These are phyloP conservation scores for Sordariomycetes sp. DNA, from an alignment of 2,329 filamentous ascomycete genomes.

Conservation along the genomic window DNA sequence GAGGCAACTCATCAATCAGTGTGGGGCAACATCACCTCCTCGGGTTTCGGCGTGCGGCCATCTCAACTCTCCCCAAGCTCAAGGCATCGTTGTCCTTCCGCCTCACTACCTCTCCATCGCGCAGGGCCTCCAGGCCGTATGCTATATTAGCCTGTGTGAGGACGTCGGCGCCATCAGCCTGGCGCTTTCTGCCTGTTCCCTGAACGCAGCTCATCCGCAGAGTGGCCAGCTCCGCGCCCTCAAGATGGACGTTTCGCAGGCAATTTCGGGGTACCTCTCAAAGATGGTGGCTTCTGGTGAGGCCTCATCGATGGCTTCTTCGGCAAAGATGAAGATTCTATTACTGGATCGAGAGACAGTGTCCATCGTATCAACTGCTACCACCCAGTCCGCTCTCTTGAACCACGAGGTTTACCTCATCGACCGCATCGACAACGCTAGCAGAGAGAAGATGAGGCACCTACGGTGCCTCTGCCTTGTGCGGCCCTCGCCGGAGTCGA, in stretches of 20 bases:
- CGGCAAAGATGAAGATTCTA: conserved; percentile 96
- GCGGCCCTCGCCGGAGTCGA: conserved; percentile 80
- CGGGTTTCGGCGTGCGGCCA: background rate
- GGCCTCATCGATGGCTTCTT: conserved; percentile 47
- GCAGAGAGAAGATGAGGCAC: conserved; percentile 95
- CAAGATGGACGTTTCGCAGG: conserved; percentile 85
- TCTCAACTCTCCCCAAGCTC: background rate
- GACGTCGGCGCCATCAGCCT: background rate
- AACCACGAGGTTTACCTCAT: conserved; percentile 98
- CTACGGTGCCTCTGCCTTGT: conserved; percentile 87
- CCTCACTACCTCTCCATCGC: too few relatives aligned
- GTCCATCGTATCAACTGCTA: conserved; percentile 84
- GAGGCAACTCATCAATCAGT: background rate
- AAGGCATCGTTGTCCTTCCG: background rate
- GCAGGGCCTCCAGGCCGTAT: background rate
- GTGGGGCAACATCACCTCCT: background rate
- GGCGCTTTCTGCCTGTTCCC: background rate
- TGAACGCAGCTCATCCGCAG: background rate
- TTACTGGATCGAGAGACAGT: conserved; percentile 90
- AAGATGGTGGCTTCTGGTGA: conserved; percentile 72
- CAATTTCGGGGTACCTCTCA: conserved; percentile 86
- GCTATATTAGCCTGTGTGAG: background rate
- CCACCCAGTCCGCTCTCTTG: conserved; percentile 86
- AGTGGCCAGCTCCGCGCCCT: background rate
- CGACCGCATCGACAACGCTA: conserved; percentile 81